Percentiles rank a stretch among this genome's conserved stretches.
phyloP scores from a whole-genome alignment of 2,329 filamentous ascomycete genomes.

The Pseudomassariella vexata region DNA sequence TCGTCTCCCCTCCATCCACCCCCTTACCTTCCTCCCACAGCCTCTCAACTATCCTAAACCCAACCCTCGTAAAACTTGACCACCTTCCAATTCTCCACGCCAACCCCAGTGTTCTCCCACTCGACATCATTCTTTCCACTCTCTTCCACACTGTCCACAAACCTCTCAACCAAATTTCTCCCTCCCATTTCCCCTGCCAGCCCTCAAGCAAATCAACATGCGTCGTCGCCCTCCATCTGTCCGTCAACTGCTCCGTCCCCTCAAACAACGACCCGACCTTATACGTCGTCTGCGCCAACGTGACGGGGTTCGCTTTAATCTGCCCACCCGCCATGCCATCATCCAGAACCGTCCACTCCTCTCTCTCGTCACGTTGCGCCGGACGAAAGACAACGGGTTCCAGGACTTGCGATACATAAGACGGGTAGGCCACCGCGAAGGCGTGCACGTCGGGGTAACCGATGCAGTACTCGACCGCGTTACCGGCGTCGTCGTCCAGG shows the following conservation, averaged over 20 bases:
- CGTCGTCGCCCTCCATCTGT: conserved; percentile 36
- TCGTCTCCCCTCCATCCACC: conserved; percentile 24
- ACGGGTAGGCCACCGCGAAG: conserved; percentile 30
- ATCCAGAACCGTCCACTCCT: conserved; percentile 22
- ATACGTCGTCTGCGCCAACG: conserved; percentile 36
- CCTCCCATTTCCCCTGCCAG: conserved; percentile 38
- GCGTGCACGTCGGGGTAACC: conserved; percentile 35
- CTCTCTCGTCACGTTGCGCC: conserved; percentile 19
- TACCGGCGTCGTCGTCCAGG: conserved; percentile 39
- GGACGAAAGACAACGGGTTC: conserved; percentile 19
- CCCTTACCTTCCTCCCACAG: not conserved
- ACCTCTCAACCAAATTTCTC: conserved; percentile 30
- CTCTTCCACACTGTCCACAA: conserved; percentile 30
- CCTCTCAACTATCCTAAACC: conserved; percentile 33
- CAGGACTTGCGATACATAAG: conserved; percentile 32
- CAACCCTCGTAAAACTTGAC: conserved; percentile 42
- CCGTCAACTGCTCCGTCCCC: conserved; percentile 27
- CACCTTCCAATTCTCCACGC: conserved; percentile 40
- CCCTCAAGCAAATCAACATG: conserved; percentile 41
- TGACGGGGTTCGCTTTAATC: conserved; percentile 22
- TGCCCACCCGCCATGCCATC: conserved; percentile 9
- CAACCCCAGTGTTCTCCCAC: conserved; percentile 38
- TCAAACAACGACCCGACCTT: conserved; percentile 31
- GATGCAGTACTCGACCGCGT: conserved; percentile 44
- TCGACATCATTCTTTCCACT: conserved; percentile 21